phyloP scores from a whole-genome alignment of 1,284 basidiomycete species.

The Ustilago shanxiensis region DNA sequence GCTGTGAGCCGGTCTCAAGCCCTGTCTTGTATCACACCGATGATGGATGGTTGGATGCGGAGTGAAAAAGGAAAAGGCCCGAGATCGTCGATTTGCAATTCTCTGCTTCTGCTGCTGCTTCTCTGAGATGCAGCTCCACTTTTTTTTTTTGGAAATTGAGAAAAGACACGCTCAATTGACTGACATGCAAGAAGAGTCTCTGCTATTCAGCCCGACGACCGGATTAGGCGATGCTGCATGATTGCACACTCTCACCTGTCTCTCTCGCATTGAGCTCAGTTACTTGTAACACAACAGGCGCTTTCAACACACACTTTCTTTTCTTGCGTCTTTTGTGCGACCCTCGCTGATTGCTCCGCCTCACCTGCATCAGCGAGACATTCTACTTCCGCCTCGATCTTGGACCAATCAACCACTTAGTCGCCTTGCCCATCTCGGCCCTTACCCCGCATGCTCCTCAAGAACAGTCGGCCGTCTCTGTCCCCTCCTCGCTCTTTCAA shows the following conservation, averaged over 20 bases:
- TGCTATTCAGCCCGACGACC: slow-evolving; percentile 17
- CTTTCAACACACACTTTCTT: slow-evolving; percentile 17
- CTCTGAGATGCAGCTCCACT: too few species aligned
- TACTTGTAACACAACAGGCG: not conserved
- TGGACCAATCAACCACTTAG: not conserved
- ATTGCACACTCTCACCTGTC: slow-evolving; percentile 6
- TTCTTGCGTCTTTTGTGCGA: too few species aligned
- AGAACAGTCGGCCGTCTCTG: not conserved
- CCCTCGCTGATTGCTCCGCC: not conserved
- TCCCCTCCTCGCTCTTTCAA: not conserved
- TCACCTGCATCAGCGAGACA: not conserved
- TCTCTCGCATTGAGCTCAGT: not conserved
- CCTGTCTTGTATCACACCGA: too few species aligned
- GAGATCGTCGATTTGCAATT: not conserved
- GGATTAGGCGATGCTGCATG: slow-evolving; percentile 38
- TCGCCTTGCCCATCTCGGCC: too few species aligned
- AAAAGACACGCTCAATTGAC: too few species aligned
- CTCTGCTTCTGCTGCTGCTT: too few species aligned
- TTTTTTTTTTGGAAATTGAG: too few species aligned
- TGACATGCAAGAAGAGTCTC: too few species aligned
- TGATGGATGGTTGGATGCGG: slow-evolving; percentile 5
- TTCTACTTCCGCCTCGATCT: slow-evolving; percentile 1
- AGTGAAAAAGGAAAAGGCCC: slow-evolving; percentile 8
- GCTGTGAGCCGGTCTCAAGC: too few species aligned
- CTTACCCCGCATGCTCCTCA: slow-evolving; percentile 6